Base-by-base conservation (phyloP, 176 grass and related monocot genomes). In the Zoysia pacifica region DNA sequence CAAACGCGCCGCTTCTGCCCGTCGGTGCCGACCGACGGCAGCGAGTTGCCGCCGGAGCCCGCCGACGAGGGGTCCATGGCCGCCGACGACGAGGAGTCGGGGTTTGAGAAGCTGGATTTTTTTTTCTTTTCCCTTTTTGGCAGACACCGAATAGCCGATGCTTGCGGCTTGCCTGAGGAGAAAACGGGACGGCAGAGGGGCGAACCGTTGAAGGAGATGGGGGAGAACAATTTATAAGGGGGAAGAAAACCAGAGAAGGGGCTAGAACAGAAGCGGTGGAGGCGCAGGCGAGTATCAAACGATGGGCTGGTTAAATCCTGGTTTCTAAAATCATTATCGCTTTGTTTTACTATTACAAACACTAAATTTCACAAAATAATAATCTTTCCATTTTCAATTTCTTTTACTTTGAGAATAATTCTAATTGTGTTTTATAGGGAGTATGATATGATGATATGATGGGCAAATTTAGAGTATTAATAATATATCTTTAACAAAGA, bases 1-100 rank as follows among this genome's bases (percentile, higher is more conserved):
- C 94, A 97, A 18, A 97, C 94, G 15, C 89, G 90, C 44, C 94
- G 94, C 91, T 97, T 97, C 71, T 65, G 59, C n/a, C 66, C 91
- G 72, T 93, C 94, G 19, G 84, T 11, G 0, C 94, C 89, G 6
- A 86, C 62, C 48, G 91, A 82, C 37, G 89, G 79, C 62, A 97
- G 87, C 52, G 94, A 97, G 81, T 91, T 91, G 59, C 94, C 91
- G 48, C 91, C 91, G 50, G 77, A 69, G 49, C 82, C 73, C 37
- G 78, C 65, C 42, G 87, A 76, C 1, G 82, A 72, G 59, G 51
- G 72, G 50, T 89, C 87, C 87, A 89, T 89, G 69, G 74, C 75
- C 50, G 77, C 67, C 79, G 45, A 15, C 76, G 69, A 35, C 7
- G 75, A n/a, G 18, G 48, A 63, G 70, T 86, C 19, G 8, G 46